These are phyloP conservation scores for Phytophthora macrochlamydospora DNA, from an alignment of 352 stramenopile genomes.

Conservation along the genomic window DNA sequence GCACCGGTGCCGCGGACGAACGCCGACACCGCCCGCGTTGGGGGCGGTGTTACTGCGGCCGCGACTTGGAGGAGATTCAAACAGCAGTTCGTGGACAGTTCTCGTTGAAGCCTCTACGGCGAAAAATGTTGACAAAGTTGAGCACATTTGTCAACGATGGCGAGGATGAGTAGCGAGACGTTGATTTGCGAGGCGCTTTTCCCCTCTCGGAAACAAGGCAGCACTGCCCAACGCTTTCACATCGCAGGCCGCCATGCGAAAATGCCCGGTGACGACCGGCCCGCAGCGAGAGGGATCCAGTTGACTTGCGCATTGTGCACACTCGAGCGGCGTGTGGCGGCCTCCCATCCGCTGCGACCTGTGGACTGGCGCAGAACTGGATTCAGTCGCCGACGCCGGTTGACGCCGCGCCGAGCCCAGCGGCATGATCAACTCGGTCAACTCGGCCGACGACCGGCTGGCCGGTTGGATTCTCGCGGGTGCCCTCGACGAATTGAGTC, in stretches of 20 bases:
- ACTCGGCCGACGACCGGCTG: not conserved
- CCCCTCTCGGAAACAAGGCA: no score
- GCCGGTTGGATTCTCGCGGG: not conserved
- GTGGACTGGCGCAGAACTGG: not conserved
- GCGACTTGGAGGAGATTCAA: not conserved
- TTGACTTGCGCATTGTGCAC: no score
- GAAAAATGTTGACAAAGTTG: no score
- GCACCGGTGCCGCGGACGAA: no score
- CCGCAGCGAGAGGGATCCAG: no score
- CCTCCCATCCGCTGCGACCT: not conserved
- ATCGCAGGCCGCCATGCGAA: not conserved
- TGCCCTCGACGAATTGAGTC: not conserved
- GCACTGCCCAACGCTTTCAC: not conserved
- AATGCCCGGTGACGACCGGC: not conserved
- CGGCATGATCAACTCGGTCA: not conserved
- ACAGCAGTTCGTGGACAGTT: slow-evolving; percentile 13
- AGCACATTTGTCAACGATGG: no score
- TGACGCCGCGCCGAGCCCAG: not conserved
- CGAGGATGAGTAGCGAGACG: no score
- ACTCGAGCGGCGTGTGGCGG: not conserved
- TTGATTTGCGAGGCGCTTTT: no score
- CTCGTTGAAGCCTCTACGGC: slow-evolving; percentile 3
- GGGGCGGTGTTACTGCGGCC: not conserved
- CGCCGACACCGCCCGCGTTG: no score
- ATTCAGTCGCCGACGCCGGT: not conserved